Evolutionary conservation across 441 rosid genomes (phyloP), one percentile per base, ranked within the genome.

Genomic region (Caryocar brasiliense): DNA sequence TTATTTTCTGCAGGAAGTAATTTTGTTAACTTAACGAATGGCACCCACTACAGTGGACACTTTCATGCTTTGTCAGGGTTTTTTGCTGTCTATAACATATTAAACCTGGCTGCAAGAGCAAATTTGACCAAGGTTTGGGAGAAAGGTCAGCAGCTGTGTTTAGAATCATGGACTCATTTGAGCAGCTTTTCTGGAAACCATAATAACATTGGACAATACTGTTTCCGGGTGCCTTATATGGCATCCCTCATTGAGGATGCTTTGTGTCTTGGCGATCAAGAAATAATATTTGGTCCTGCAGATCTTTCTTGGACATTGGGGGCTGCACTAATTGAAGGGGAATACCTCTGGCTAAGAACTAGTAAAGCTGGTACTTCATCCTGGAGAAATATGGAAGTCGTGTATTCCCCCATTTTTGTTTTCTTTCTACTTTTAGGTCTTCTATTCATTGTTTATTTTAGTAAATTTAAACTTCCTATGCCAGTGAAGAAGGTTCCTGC

Each of bases 291-390:
- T 26, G 82, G 82, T 34, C 86, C 86, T 30, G 77, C 67, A 6
- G 74, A 82, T 62, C 39, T 82, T 45, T 80, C 86, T 14, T 77
- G 86, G 86, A 75, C 86, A n/a, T 41, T 77, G 42, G 82, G 82
- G 38, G 86, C 86, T 53, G 72, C 80, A 38, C 58, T 82, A 47
- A 53, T 70, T 17, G 79, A 80, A 58, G 77, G 74, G 17, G 61
- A 68, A 30, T 58, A 67, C 49, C 57, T 59, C 18, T 65, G 62
- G 69, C 54, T 15, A 47, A 41, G 17, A 44, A 35, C 40, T 40
- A 34, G 11, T 7, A 18, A 59, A 58, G 55, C 40, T 6, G 21
- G 32, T 36, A 28, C 50, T 24, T 45, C 50, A 15, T 40, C 64
- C 47, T 26, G 36, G 21, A 54, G 12, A 22, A 61, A 14, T 26